A percentile compares a stretch with the other conserved stretches of the same genome.
phyloP scores from a whole-genome alignment of 2,329 filamentous ascomycete species.

The Phyllachora maydis region DNA sequence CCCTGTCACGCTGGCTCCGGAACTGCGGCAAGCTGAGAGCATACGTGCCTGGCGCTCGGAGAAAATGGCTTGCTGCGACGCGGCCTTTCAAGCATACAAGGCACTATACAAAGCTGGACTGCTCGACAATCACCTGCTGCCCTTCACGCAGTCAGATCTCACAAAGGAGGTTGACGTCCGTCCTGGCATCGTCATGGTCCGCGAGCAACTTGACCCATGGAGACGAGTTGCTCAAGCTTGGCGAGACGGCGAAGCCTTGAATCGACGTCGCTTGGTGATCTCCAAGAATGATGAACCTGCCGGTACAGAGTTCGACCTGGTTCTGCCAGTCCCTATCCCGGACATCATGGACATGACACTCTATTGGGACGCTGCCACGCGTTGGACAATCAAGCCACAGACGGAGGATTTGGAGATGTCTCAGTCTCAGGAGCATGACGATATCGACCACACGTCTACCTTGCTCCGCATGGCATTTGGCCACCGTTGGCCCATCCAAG shows the following conservation, averaged over 20 bases:
- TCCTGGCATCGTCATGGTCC: conserved; percentile 13
- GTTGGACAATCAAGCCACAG: conserved; percentile 17
- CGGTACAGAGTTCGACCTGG: conserved; percentile 17
- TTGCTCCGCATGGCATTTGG: conserved; percentile 25
- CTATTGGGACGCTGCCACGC: conserved; percentile 14
- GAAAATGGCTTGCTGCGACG: conserved; percentile 56
- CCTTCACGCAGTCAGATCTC: conserved; percentile 25
- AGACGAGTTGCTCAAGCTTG: conserved; percentile 18
- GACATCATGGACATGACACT: conserved; percentile 15
- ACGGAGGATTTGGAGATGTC: conserved; percentile 2
- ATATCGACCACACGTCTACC: conserved; percentile 23
- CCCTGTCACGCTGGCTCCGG: conserved; percentile 46
- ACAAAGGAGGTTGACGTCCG: conserved; percentile 16
- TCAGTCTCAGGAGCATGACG: neutral
- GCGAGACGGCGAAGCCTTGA: conserved; percentile 11
- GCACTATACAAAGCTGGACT: conserved; percentile 49
- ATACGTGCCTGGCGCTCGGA: conserved; percentile 45
- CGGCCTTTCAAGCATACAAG: conserved; percentile 61
- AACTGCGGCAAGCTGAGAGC: conserved; percentile 33
- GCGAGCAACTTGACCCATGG: conserved; percentile 25
- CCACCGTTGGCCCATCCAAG: conserved; percentile 20
- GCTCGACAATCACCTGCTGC: conserved; percentile 60
- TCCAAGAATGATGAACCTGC: conserved; percentile 11
- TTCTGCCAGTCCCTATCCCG: conserved; percentile 20
- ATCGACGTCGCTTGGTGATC: conserved; percentile 12